Evolutionary conservation across 805 yeast species (phyloP).

Genomic region (Yueomyces sp.): DNA sequence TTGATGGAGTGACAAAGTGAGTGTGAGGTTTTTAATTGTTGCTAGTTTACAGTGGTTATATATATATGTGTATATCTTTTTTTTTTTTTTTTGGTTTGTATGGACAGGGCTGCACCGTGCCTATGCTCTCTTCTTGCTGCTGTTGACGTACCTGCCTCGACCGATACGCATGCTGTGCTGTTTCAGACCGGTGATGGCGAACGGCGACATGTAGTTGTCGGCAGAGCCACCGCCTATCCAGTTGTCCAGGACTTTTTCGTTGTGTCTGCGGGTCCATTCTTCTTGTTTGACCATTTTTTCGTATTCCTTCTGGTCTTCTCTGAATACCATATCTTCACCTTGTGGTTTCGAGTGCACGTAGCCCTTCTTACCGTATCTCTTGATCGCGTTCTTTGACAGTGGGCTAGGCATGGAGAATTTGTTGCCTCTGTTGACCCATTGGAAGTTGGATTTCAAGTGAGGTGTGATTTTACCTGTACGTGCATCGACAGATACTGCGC

Average conservation of each 20-base stretch:
- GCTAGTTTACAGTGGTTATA: too few species aligned
- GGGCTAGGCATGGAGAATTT: conserved; percentile 79
- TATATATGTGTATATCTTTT: too few species aligned
- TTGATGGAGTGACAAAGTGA: too few species aligned
- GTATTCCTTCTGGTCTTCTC: conserved; percentile 94
- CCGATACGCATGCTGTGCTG: conserved; percentile 69
- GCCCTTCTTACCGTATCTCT: conserved; percentile 66
- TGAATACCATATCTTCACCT: conserved; percentile 39
- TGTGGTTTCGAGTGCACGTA: conserved; percentile 59
- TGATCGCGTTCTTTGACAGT: conserved; percentile 57
- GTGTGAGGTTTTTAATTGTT: too few species aligned
- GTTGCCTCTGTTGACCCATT: conserved; percentile 87
- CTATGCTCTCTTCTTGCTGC: conserved; percentile 29
- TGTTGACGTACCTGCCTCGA: conserved; percentile 67
- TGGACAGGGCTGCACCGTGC: too few species aligned
- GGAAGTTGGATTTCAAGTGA: conserved; percentile 80
- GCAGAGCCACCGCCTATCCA: conserved; percentile 86
- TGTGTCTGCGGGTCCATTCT: conserved; percentile 73
- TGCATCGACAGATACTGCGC: conserved; percentile 77
- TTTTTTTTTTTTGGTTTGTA: too few species aligned
- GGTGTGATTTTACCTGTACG: conserved; percentile 74
- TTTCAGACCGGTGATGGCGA: conserved; percentile 49
- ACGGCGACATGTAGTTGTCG: conserved; percentile 80
- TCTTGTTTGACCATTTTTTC: conserved; percentile 77
- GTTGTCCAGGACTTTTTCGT: conserved; percentile 72